Evolutionary conservation across 192 early-diverging fungal genomes (phyloP), one percentile per base, ranked within the genome.

Genomic region (Coemansia sp.): DNA sequence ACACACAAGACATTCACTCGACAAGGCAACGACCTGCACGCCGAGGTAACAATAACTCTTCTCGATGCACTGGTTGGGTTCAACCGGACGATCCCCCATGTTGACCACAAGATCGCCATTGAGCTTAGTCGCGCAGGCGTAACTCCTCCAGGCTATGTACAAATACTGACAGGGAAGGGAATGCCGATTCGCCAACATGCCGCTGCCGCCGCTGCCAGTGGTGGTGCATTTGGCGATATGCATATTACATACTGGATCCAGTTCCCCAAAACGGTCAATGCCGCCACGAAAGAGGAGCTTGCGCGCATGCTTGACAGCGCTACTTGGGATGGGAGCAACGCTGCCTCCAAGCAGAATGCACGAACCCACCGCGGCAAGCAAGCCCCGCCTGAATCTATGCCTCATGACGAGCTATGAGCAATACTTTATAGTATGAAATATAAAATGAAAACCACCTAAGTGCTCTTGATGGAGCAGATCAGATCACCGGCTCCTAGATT

Each of bases 201-300:
- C 11, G 39, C 46, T 14, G 28, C 57, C 11, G 63, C 57, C 40
- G 40, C 50, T 9, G 23, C 62, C 31, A 62, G 46, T 28, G 14
- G 50, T 14, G 26, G 50, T 13, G 24, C 26, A 28, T 51, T 46
- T 28, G 82, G 94, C 21, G 86, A 94, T 61, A 66, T 99, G 42
- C 97, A 85, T 77, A 88, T 98, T 31, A 90, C 96, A 55, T 99
- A 96, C 79, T 85, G 82, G 42, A 89, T 98, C 18, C 80, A 86
- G 9, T 90, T 97, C 64, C 96, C 97, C 34, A 76, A 60, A 26
- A 43, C 70, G 0, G 33, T 82, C 21, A 56, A 62, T 23, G 42
- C 42, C 13, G 33, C 21, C 6, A 59, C 65, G 10, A 69, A 59
- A 24, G 50, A 51, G 20, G 66, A 66, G 45, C 38, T 82, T 3